Evolutionary conservation across 2,329 filamentous ascomycete species (phyloP).

Genomic region (Neonectria neomacrospora): DNA sequence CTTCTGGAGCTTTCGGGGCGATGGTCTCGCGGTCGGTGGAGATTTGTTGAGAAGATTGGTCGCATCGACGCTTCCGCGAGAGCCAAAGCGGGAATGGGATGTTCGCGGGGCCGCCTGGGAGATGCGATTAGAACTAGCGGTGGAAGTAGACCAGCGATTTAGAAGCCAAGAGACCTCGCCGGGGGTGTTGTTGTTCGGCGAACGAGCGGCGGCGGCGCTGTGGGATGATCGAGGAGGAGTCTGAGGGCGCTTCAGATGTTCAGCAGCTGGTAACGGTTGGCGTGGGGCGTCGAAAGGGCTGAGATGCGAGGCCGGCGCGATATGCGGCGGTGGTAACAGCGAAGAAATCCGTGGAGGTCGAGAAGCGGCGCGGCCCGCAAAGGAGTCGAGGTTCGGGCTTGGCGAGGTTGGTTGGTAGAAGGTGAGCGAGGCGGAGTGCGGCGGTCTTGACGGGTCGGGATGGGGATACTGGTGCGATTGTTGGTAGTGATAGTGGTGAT

Average conservation of each 20-base stretch:
- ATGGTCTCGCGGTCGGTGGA: slow-evolving; percentile 44
- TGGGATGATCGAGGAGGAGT: slow-evolving; percentile 32
- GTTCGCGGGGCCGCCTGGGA: slow-evolving; percentile 50
- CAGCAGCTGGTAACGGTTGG: slow-evolving; percentile 35
- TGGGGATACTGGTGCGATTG: slow-evolving; percentile 7
- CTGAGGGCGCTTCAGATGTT: slow-evolving; percentile 26
- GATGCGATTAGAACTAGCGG: slow-evolving; percentile 60
- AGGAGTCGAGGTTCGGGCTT: slow-evolving; percentile 38
- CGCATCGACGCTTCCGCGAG: slow-evolving; percentile 59
- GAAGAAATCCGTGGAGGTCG: slow-evolving; percentile 57
- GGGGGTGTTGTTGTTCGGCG: slow-evolving; percentile 50
- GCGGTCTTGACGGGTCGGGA: slow-evolving; percentile 35
- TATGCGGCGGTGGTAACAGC: slow-evolving; percentile 54
- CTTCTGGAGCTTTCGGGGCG: slow-evolving; percentile 54
- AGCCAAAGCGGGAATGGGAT: slow-evolving; percentile 49
- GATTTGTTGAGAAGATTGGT: slow-evolving; percentile 48
- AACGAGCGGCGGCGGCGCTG: slow-evolving; percentile 31
- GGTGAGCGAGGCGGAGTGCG: slow-evolving; percentile 30
- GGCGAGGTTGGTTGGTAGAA: slow-evolving; percentile 21
- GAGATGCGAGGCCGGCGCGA: slow-evolving; percentile 40
- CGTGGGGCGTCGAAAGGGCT: slow-evolving; percentile 31
- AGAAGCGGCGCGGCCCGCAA: slow-evolving; percentile 45
- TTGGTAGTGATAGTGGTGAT: slow-evolving; percentile 26
- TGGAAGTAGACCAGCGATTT: slow-evolving; percentile 66
- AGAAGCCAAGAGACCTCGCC: slow-evolving; percentile 59